phyloP scores from a whole-genome alignment of 345 rosid genomes.

The Eucalyptus globulus region DNA sequence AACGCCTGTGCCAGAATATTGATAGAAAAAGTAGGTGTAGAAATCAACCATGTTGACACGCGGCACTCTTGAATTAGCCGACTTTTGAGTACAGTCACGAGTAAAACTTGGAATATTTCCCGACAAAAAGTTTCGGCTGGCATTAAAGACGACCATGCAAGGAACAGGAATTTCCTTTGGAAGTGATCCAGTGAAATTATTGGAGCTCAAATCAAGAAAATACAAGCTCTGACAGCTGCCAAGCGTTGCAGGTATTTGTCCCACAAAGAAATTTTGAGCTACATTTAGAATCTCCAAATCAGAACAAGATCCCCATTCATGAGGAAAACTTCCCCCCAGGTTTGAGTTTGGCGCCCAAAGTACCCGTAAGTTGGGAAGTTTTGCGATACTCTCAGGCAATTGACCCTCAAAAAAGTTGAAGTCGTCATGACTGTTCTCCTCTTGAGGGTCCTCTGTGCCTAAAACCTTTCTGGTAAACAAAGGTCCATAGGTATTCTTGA shows the following conservation, averaged over 20 bases:
- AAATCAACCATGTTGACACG: conserved; percentile 5
- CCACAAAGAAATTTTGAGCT: conserved; percentile 23
- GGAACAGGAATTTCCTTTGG: conserved; percentile 14
- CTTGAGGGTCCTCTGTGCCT: conserved; percentile 1
- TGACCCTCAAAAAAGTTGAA: conserved; percentile 26
- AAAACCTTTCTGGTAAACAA: conserved; percentile 5
- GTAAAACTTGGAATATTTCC: conserved; percentile 18
- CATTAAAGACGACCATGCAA: conserved; percentile 29
- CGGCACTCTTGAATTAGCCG: neutral
- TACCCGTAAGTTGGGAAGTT: conserved; percentile 20
- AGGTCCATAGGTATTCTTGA: conserved; percentile 18
- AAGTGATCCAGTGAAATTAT: conserved; percentile 26
- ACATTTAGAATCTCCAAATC: conserved; percentile 26
- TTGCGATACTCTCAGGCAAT: conserved; percentile 16
- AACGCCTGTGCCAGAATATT: neutral
- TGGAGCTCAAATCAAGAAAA: conserved; percentile 39
- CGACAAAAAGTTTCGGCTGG: conserved; percentile 19
- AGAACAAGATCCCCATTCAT: conserved; percentile 12
- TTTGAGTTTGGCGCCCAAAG: conserved; percentile 29
- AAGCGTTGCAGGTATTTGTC: conserved; percentile 12
- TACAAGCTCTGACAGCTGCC: conserved; percentile 15
- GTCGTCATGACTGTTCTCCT: conserved; percentile 13
- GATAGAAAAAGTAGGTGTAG: conserved; percentile 19
- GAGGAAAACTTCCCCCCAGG: conserved; percentile 19
- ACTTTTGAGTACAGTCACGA: conserved; percentile 7